Evolutionary conservation across 768 basidiomycete genomes (phyloP), one percentile per base, ranked within the genome.

Genomic region (Lactarius tabidus): DNA sequence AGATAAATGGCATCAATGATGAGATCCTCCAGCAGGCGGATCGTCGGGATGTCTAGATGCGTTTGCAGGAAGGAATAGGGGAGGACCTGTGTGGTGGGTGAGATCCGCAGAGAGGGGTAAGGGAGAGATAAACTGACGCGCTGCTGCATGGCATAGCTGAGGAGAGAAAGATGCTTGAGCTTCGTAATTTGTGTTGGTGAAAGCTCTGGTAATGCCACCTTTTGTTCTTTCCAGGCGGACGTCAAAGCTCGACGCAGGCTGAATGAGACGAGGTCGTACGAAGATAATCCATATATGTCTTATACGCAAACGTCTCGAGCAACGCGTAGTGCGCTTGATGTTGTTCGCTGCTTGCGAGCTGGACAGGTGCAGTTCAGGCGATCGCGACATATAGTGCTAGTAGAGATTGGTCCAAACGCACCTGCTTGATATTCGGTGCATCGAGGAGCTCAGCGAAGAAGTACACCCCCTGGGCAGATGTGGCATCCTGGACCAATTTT

Each of bases 1-100:
- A 91, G 85, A 77, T 98, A 98, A 75, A 98, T 95, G 14, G 91
- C 91, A 71, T 98, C 95, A 75, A 99, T 98, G 73, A 98, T 91
- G 68, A 98, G 85, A 76, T 98, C 95, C 75, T 99, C 96, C 3
- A 99, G 86, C 63, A 91, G 91, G 60, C 95, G 88, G 64, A 95
- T 85, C 6, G 84, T 87, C 3, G 86, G 80, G 75, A 96, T 82
- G 57, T 92, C 84, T 23, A 99, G 83, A 3, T 82, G 78, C 58
- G 83, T 73, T 8, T 92, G 83, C 2, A 98, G 83, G 39, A 82
- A 77, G 12, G 85, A 75, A 75, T 98, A 98, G 0, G 93, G 86
- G 3, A 98, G 84, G 70, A 92, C 90, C 94, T 91, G 31, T 43
- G 43, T 60, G 28, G 58, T 20, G 14, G 38, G 60, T 56, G n/a